phyloP scores from a whole-genome alignment of 139 green algal species.

The Penium margaritaceum region DNA sequence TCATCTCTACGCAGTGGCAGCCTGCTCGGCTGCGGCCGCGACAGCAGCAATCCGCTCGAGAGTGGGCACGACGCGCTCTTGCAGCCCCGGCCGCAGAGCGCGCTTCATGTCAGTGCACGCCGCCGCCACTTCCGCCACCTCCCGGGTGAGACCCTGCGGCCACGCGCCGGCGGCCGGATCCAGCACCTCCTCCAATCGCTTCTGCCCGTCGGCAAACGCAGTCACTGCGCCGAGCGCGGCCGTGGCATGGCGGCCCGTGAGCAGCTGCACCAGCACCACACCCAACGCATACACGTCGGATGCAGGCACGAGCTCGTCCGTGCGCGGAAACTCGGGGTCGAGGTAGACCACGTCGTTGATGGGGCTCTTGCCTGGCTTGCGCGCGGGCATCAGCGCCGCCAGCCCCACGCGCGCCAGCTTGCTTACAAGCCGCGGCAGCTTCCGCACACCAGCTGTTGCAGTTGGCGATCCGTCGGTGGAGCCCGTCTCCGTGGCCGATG shows the following conservation, averaged over 20 bases:
- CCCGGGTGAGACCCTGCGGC: neutral
- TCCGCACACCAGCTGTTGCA: neutral
- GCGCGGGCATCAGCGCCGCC: neutral
- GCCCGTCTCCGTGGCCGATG: neutral
- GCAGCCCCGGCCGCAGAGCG: no score
- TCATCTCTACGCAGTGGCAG: no score
- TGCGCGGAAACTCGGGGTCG: constrained; percentile 9
- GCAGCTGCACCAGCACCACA: constrained; percentile 19
- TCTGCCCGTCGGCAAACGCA: constrained; percentile 1
- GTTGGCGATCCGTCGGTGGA: no score
- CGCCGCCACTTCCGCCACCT: neutral
- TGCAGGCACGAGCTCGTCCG: constrained; percentile 13
- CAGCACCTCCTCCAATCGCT: constrained; percentile 4
- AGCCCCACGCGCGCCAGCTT: constrained; percentile 24
- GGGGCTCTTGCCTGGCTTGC: constrained; percentile 5
- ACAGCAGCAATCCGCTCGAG: no score
- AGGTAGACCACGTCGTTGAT: constrained; percentile 16
- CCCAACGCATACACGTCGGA: constrained; percentile 30
- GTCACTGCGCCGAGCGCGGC: constrained; percentile 7
- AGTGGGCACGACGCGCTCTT: no score
- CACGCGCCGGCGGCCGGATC: constrained; percentile 11
- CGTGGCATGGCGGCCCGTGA: constrained; percentile 18
- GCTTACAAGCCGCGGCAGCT: constrained; percentile 7
- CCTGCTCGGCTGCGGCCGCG: no score
- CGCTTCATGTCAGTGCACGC: constrained; percentile 21